Conservation (phyloP, 2,329 filamentous ascomycete genomes). For the Microthyrium microscopicum region DNA sequence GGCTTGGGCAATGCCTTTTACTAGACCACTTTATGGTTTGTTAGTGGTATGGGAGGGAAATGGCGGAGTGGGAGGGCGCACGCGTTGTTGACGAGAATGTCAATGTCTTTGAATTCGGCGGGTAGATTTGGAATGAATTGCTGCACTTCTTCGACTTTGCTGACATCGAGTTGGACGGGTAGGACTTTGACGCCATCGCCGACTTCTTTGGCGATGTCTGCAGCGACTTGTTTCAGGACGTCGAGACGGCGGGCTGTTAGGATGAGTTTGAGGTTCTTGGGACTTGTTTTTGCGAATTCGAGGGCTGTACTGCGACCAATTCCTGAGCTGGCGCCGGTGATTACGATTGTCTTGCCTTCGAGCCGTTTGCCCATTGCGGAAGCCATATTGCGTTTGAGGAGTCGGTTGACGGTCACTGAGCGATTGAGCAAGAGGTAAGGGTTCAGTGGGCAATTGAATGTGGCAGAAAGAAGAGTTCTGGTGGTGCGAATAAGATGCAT, state of each 20-base stretch:
- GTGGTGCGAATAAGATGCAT: too few species aligned
- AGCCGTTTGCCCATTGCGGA: slow-evolving; percentile 69
- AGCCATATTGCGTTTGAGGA: too few species aligned
- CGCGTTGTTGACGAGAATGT: slow-evolving; percentile 94
- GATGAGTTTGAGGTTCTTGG: slow-evolving; percentile 64
- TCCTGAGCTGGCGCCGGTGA: slow-evolving; percentile 86
- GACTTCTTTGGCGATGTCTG: slow-evolving; percentile 59
- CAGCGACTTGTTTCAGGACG: slow-evolving; percentile 56
- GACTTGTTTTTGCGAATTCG: slow-evolving; percentile 79
- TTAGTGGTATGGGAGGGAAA: slow-evolving; percentile 5
- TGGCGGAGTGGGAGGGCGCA: slow-evolving; percentile 28
- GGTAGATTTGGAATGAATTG: slow-evolving; percentile 59
- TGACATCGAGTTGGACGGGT: slow-evolving; percentile 74
- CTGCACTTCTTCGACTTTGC: slow-evolving; percentile 56
- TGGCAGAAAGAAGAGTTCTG: too few species aligned
- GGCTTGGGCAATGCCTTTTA: slow-evolving; percentile 73
- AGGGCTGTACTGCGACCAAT: slow-evolving; percentile 74
- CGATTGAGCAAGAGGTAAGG: too few species aligned
- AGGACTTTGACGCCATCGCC: slow-evolving; percentile 67
- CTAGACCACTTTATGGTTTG: slow-evolving; percentile 48
- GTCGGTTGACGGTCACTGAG: too few species aligned
- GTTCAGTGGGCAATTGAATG: too few species aligned
- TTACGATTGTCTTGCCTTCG: slow-evolving; percentile 76
- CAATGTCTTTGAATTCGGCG: slow-evolving; percentile 65
- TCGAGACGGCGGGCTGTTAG: slow-evolving; percentile 80